phyloP scores from a whole-genome alignment of 495 filamentous ascomycete genomes.

The Penicillium cinerascens region DNA sequence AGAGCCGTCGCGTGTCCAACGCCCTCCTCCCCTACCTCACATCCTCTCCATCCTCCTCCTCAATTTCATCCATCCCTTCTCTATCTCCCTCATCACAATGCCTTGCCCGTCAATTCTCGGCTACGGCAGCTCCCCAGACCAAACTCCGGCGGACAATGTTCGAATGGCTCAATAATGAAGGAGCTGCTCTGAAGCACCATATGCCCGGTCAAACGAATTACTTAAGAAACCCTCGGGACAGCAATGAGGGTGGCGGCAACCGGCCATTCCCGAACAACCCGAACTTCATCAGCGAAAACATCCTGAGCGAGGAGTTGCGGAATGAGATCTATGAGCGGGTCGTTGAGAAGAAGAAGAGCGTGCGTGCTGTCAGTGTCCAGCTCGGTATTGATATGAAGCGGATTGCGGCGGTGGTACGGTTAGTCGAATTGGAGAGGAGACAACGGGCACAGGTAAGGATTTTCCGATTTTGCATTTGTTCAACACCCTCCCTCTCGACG shows the following conservation, averaged over 20 bases:
- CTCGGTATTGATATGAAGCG: constrained; percentile 78
- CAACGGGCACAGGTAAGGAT: constrained; percentile 66
- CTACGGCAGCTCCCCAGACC: constrained; percentile 41
- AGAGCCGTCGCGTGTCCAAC: constrained; percentile 36
- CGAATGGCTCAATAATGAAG: constrained; percentile 61
- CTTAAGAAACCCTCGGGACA: constrained; percentile 36
- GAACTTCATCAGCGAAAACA: constrained; percentile 65
- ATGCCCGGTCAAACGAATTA: constrained; percentile 63
- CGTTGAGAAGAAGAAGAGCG: constrained; percentile 57
- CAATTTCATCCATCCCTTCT: constrained; percentile 9
- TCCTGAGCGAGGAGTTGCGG: constrained; percentile 72
- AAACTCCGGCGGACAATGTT: constrained; percentile 58
- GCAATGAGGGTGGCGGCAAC: constrained; percentile 10
- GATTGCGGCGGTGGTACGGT: constrained; percentile 81
- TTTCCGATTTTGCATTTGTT: constrained; percentile 13
- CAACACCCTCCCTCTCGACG: constrained; percentile 5
- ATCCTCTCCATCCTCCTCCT: constrained; percentile 19
- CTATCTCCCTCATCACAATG: constrained; percentile 21
- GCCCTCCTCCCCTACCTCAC: constrained; percentile 39
- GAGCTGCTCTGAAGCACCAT: constrained; percentile 53
- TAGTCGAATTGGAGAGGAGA: constrained; percentile 83
- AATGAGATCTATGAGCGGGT: constrained; percentile 72
- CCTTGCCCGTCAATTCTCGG: constrained; percentile 45
- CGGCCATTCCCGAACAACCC: constrained; percentile 73
- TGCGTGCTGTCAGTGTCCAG: constrained; percentile 75